A percentile compares a stretch with the other conserved stretches of the same genome.
Conservation (phyloP, 805 yeast species). For the Metschnikowia santaceciliae region DNA sequence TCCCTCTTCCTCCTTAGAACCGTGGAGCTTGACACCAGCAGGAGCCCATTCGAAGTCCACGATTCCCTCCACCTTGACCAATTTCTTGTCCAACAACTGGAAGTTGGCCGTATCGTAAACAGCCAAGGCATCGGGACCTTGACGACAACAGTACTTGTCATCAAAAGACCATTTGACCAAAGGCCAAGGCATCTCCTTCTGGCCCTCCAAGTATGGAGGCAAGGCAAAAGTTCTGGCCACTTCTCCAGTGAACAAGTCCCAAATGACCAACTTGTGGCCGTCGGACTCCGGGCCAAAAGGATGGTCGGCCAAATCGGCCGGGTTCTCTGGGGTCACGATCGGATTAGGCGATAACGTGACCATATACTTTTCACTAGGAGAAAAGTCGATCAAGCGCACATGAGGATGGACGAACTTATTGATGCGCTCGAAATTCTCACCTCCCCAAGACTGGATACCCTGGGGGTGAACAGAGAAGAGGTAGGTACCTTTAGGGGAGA, state of each 20-base stretch:
- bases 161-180: slow-evolving; percentile 93
- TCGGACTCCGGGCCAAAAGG: slow-evolving; percentile 85
- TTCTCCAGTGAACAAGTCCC: slow-evolving; percentile 84
- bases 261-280: slow-evolving; percentile 89
- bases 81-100: slow-evolving; percentile 80
- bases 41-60: slow-evolving; percentile 96
- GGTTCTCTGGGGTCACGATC: slow-evolving; percentile 56
- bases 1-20: slow-evolving; percentile 48
- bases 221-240: slow-evolving; percentile 89
- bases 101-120: slow-evolving; percentile 79
- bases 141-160: slow-evolving; percentile 90
- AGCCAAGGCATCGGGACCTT: slow-evolving; percentile 89
- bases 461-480: slow-evolving; percentile 85
- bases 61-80: slow-evolving; percentile 77
- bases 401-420: slow-evolving; percentile 83
- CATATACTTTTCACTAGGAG: slow-evolving; percentile 86
- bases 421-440: slow-evolving; percentile 67
- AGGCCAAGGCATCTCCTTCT: slow-evolving; percentile 88
- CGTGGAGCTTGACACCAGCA: slow-evolving; percentile 66
- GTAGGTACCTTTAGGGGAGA: slow-evolving; percentile 91
- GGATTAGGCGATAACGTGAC: slow-evolving; percentile 89
- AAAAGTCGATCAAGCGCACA: slow-evolving; percentile 84
- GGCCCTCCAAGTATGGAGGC: slow-evolving; percentile 64
- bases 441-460: slow-evolving; percentile 97
- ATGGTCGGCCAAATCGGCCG: slow-evolving; percentile 62